phyloP scores from a whole-genome alignment of 2,329 filamentous ascomycete genomes.

The Aspergillus sp. region DNA sequence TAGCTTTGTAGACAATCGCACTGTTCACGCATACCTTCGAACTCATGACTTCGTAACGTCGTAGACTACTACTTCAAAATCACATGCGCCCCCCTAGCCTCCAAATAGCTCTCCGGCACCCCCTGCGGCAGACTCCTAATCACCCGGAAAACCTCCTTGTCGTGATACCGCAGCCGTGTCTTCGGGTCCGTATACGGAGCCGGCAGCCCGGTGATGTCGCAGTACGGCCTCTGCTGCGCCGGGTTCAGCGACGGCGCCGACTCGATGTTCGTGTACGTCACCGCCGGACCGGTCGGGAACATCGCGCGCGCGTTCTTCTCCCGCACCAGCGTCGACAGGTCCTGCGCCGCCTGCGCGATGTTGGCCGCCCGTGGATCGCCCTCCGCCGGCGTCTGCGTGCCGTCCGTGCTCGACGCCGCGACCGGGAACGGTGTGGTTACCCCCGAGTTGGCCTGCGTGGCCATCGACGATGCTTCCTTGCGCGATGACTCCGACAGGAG shows the following conservation, averaged over 20 bases:
- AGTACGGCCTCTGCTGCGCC: conserved; percentile 78
- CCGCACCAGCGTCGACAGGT: conserved; percentile 75
- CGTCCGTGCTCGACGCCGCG: conserved; percentile 28
- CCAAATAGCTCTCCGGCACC: conserved; percentile 77
- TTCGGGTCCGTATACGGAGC: conserved; percentile 92
- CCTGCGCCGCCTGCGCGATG: conserved; percentile 80
- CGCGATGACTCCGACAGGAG: conserved; percentile 82
- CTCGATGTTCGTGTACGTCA: conserved; percentile 95
- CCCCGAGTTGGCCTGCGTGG: conserved; percentile 74
- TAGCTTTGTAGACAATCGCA: background rate
- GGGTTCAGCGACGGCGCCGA: conserved; percentile 75
- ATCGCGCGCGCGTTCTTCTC: conserved; percentile 58
- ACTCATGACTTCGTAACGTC: background rate
- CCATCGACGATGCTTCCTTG: conserved; percentile 79
- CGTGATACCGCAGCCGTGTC: conserved; percentile 83
- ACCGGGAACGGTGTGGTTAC: conserved; percentile 55
- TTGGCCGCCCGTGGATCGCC: conserved; percentile 45
- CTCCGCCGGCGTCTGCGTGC: conserved; percentile 39
- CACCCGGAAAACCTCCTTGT: conserved; percentile 80
- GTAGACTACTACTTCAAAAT: conserved; percentile 82
- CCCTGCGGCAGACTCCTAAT: conserved; percentile 74
- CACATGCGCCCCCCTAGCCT: conserved; percentile 83
- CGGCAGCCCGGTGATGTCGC: conserved; percentile 88
- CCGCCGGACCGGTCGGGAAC: conserved; percentile 53
- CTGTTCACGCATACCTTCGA: background rate